Base-by-base conservation (phyloP, 768 basidiomycete genomes). In the Russula compacta region DNA sequence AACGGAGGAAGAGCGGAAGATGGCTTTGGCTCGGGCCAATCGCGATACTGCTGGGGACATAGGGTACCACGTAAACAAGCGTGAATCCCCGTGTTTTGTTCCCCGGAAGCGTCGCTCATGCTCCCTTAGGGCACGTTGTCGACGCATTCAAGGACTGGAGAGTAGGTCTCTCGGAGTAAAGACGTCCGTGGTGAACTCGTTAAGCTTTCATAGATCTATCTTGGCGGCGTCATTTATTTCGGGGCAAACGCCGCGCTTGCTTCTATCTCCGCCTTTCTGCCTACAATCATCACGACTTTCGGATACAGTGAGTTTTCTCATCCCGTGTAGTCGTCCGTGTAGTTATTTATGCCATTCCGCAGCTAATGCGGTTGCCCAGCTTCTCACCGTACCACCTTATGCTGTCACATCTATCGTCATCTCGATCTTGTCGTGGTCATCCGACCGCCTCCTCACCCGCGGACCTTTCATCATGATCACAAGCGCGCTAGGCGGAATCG, bases 301-400 rank as follows among this genome's bases (percentile, higher is more conserved):
- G 87, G 87, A 38, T 84, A 79, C 65, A 81, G 88, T 89, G 58
- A 50, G 87, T 74, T 32, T 43, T 43, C 29, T 36, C 43, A n/a
- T 38, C 40, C 56, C 6, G 7, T 3, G 50, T 17, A 33, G 32
- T 48, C 17, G 24, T 47, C 36, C 14, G 5, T 42, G 35, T 53
- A 17, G 36, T 11, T 47, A 57, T 36, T 59, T 66, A 55, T 68
- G 43, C 38, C 53, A 49, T 36, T 49, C 53, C 33, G 7, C 59
- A 88, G 87, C 80, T 35, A 79, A 81, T 63, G 85, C 87, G 14
- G 71, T 77, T 38, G 82, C 86, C 0, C 88, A 92, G 66, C 69
- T 92, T 2, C 77, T 89, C 53, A 89, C 89, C 0, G 88, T 92
- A 4, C 89, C 89, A 3, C 91, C 91, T 3, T 92, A 92, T 68